These are phyloP conservation scores for Penicillium sclerotigenum DNA, from an alignment of 2,329 filamentous ascomycete species.

Conservation along the genomic window DNA sequence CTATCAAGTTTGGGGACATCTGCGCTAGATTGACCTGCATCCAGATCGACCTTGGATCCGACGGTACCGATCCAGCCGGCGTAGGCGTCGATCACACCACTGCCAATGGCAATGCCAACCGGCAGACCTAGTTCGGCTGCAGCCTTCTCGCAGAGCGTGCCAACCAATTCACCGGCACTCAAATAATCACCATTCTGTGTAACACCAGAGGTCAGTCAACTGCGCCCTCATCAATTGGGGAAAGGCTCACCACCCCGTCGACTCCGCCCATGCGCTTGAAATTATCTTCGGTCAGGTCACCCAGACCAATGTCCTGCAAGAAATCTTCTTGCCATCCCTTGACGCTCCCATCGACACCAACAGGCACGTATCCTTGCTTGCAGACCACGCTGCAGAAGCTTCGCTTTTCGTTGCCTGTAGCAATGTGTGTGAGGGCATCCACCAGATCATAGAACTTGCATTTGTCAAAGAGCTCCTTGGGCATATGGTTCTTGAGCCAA, in stretches of 20 bases:
- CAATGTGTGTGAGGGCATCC: slow-evolving; percentile 90
- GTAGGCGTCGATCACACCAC: slow-evolving; percentile 96
- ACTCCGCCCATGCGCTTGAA: slow-evolving; percentile 94
- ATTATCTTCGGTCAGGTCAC: slow-evolving; percentile 76
- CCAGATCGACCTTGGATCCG: slow-evolving; percentile 86
- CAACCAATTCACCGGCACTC: slow-evolving; percentile 88
- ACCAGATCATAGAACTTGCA: slow-evolving; percentile 97
- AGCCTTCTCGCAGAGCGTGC: slow-evolving; percentile 77
- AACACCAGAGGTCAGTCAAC: slow-evolving; percentile 9
- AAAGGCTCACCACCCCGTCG: slow-evolving; percentile 79
- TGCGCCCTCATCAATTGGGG: slow-evolving; percentile 18
- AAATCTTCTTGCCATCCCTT: slow-evolving; percentile 99
- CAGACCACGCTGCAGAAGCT: slow-evolving; percentile 96
- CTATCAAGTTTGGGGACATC: slow-evolving; percentile 74
- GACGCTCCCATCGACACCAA: slow-evolving; percentile 94
- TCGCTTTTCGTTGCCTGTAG: slow-evolving; percentile 84
- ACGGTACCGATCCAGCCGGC: slow-evolving; percentile 98
- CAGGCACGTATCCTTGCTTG: slow-evolving; percentile 93
- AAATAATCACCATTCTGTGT: slow-evolving; percentile 82
- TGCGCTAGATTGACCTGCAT: slow-evolving; percentile 63
- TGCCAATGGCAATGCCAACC: slow-evolving; percentile 85
- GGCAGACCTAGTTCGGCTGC: slow-evolving; percentile 79
- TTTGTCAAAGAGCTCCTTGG: slow-evolving; percentile 78
- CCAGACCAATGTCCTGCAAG: slow-evolving; percentile 78
- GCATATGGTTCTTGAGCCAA: slow-evolving; percentile 99